Base-by-base conservation (phyloP, 768 basidiomycete genomes). In the Filobasidium floriforme region DNA sequence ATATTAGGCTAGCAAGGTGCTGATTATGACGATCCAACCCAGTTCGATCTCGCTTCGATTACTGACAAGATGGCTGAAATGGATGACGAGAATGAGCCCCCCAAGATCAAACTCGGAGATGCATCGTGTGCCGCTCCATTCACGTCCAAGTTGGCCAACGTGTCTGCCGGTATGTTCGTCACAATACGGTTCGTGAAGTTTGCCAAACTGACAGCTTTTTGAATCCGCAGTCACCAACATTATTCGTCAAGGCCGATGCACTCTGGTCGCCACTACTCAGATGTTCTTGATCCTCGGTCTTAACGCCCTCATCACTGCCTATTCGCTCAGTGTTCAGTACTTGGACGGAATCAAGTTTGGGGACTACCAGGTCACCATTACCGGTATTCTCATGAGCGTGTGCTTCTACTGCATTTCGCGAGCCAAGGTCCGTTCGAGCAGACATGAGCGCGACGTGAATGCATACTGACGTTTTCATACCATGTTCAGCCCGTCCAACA, bases 231-330 rank as follows among this genome's bases (percentile, higher is more conserved):
- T 99, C 73, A 88, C 90, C 22, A 92, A 94, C 76, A 97, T 99
- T 77, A 96, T 99, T 71, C 87, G 96, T 22, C 96, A 98, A 80
- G 96, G 96, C 26, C 90, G 96, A 32, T 98, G 96, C 81, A 99
- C 96, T 0, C 86, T 99, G 19, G 96, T 98, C 54, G 96, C 96
- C 1, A 99, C 96, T 2, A 89, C 94, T 62, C 96, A 99, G 80
- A 99, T 99, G 96, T 99, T 97, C 86, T 96, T 97, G 82, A 99
- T 99, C 71, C 82, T 99, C 43, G 96, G 94, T 0, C 81, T 99
- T 64, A 99, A 98, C 76, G 98, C 96, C 75, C 82, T 99, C 49
- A 99, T 98, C 79, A 94, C 93, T 2, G 96, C 96, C n/a, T 98
- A 94, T 81, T 93, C 90, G 76, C 82, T 98, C 68, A 92, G 90